These are phyloP conservation scores for Roridomyces roridus DNA, from an alignment of 768 basidiomycete genomes.

Conservation along the genomic window DNA sequence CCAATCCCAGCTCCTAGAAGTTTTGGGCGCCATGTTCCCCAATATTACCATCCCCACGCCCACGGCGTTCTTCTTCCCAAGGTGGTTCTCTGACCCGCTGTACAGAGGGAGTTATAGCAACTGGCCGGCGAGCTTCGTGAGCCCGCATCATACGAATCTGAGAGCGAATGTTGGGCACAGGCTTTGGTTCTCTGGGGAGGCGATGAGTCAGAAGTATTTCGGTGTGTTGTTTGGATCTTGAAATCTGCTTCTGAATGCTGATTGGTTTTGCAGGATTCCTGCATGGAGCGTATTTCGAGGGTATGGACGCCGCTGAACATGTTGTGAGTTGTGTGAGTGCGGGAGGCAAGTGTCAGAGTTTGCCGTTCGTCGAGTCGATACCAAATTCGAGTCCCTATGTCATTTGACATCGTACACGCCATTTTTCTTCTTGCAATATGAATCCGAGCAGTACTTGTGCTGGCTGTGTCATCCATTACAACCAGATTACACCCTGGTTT, in stretches of 20 bases:
- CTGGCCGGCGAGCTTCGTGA: constrained; percentile 69
- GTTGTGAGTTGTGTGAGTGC: not conserved
- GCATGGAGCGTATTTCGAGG: constrained; percentile 3
- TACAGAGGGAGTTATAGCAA: constrained; percentile 72
- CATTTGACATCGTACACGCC: too few relatives aligned
- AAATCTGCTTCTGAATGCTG: too few relatives aligned
- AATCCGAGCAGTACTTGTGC: too few relatives aligned
- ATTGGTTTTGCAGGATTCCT: constrained; percentile 9
- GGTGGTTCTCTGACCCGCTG: constrained; percentile 59
- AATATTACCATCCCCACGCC: constrained; percentile 61
- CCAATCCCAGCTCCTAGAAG: constrained; percentile 57
- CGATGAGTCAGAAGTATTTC: constrained; percentile 61
- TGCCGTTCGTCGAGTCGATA: not conserved
- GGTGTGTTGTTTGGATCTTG: constrained; percentile 48
- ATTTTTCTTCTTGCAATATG: too few relatives aligned
- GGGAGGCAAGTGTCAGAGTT: not conserved
- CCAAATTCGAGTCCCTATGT: too few relatives aligned
- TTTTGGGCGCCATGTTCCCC: constrained; percentile 64
- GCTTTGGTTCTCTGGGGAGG: constrained; percentile 71
- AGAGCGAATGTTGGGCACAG: constrained; percentile 55
- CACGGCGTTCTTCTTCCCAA: constrained; percentile 56
- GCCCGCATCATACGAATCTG: constrained; percentile 59
- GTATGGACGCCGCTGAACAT: not conserved
- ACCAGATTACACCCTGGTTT: too few relatives aligned
- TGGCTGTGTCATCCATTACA: too few relatives aligned